Conservation (phyloP, 805 yeast species). For the Wickerhamomyces subpelliculosus region DNA sequence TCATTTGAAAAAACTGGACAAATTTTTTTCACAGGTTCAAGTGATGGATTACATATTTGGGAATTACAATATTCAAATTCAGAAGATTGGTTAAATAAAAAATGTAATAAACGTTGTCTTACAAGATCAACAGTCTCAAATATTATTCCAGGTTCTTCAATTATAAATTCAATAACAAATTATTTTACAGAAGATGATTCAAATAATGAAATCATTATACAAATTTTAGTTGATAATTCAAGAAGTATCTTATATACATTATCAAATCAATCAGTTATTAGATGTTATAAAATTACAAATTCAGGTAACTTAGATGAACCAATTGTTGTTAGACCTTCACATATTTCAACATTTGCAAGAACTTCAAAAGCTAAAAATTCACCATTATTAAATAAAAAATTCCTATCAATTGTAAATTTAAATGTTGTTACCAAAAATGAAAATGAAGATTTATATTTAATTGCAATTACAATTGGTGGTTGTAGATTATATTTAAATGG, state of each 20-base stretch:
- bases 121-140: conserved; percentile 59
- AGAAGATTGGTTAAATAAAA: conserved; percentile 82
- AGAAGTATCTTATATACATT: conserved; percentile 75
- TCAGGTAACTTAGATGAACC: conserved; percentile 37
- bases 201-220: conserved; percentile 52
- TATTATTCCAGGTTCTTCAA: conserved; percentile 35
- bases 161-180: conserved; percentile 28
- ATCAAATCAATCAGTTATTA: conserved; percentile 72
- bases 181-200: conserved; percentile 20
- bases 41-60: conserved; percentile 79
- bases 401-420: conserved; percentile 54
- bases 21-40: conserved; percentile 76
- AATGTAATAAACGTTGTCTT: conserved; percentile 75
- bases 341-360: conserved; percentile 31
- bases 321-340: conserved; percentile 27
- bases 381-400: conserved; percentile 49
- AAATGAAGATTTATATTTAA: conserved; percentile 60
- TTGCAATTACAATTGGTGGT: conserved; percentile 81
- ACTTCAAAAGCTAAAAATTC: conserved; percentile 42
- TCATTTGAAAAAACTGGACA: conserved; percentile 62
- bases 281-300: conserved; percentile 59
- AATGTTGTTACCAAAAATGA: conserved; percentile 57
- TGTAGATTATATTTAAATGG: conserved; percentile 59
- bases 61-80: conserved; percentile 75
- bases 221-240: conserved; percentile 67